These are phyloP conservation scores for Naganishia friedmannii DNA, from an alignment of 768 basidiomycete genomes.

Conservation along the genomic window DNA sequence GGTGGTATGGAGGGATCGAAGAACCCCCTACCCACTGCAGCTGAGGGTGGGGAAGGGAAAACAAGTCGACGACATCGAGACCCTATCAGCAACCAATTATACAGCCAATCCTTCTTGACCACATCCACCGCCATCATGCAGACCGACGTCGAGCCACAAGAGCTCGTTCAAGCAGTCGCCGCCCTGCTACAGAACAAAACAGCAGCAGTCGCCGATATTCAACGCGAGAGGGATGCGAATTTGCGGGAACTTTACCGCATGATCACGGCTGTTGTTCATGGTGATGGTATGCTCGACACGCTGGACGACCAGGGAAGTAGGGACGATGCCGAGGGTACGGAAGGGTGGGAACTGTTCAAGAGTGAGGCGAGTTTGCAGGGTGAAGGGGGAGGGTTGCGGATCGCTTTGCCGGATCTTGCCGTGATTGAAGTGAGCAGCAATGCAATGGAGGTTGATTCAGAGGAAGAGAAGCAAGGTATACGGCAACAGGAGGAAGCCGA, in stretches of 20 bases:
- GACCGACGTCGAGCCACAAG: not conserved
- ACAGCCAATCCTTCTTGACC: not conserved
- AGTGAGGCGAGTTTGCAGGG: slow-evolving; percentile 13
- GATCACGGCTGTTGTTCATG: slow-evolving; percentile 22
- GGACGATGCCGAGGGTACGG: not conserved
- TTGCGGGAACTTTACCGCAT: slow-evolving; percentile 20
- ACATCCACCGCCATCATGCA: not conserved
- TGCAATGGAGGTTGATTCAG: not conserved
- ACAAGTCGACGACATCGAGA: not conserved
- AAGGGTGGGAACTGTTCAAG: slow-evolving; percentile 17
- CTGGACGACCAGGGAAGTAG: not conserved
- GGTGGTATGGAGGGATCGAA: not conserved
- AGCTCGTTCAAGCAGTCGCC: slow-evolving; percentile 19
- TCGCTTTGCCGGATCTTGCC: slow-evolving; percentile 8
- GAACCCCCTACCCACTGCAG: not conserved
- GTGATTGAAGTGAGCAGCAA: not conserved
- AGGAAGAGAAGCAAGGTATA: not conserved
- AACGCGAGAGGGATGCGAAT: slow-evolving; percentile 6
- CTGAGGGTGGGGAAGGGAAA: not conserved
- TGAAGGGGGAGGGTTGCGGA: not conserved
- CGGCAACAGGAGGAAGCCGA: not conserved
- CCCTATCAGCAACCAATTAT: not conserved
- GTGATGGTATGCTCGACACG: slow-evolving; percentile 10
- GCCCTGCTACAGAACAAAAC: slow-evolving; percentile 5
- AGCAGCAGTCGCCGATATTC: not conserved